Conservation (phyloP, 106 monocot species). For the Platanthera zijinensis region DNA sequence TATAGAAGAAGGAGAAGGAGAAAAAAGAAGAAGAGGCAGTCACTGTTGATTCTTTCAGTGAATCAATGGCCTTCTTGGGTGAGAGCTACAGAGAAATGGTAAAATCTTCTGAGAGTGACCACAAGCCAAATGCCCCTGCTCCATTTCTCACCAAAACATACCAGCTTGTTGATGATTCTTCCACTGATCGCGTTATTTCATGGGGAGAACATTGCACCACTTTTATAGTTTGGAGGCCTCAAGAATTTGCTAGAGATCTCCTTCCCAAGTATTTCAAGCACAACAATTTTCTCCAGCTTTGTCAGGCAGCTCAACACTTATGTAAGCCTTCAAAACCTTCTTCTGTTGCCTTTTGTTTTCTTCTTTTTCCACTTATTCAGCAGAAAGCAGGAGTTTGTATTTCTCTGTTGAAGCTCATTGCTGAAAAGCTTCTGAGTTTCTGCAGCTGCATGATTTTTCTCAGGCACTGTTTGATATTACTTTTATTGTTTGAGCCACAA, state of each 20-base stretch:
- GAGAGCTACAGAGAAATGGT: constrained; percentile 58
- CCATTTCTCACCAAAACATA: constrained; percentile 89
- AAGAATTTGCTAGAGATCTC: constrained; percentile 8
- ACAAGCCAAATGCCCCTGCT: constrained; percentile 58
- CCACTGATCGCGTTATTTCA: constrained; percentile 35
- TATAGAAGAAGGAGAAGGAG: too few species aligned
- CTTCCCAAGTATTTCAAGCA: constrained; percentile 36
- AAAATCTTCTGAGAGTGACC: constrained; percentile 36
- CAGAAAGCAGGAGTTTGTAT: neutral
- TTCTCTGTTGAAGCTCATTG: neutral
- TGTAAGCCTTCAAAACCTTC: constrained; percentile 13
- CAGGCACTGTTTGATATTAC: neutral
- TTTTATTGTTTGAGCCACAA: neutral
- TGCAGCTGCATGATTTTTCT: neutral
- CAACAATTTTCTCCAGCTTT: constrained; percentile 43
- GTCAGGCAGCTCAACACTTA: constrained; percentile 41
- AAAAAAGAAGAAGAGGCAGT: too few species aligned
- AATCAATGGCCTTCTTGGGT: constrained; percentile 48
- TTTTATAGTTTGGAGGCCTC: constrained; percentile 10
- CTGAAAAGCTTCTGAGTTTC: neutral
- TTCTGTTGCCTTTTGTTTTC: neutral
- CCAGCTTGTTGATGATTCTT: constrained; percentile 79
- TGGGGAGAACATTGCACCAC: constrained; percentile 7
- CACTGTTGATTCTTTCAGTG: neutral
- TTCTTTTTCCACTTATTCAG: neutral